Evolutionary conservation across 345 rosid species (phyloP), one percentile per base, ranked within the genome.

Genomic region (Acer campestre): DNA sequence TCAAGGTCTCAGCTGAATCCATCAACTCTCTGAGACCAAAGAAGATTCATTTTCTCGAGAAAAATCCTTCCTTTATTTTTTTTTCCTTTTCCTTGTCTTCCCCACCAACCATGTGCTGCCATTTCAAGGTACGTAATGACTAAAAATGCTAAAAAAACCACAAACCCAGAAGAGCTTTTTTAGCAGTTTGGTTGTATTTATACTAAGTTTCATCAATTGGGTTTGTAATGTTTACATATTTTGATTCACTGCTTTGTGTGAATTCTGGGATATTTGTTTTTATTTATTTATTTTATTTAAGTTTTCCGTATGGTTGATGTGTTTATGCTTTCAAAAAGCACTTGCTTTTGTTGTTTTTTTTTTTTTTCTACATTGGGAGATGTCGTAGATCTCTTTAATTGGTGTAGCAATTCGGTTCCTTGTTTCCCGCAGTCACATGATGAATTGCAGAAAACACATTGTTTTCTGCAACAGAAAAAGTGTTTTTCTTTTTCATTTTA

Each of bases 321-420:
- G 4, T 5, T 59, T 17, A 25, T 69, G 42, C 49, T 72, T 72
- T 7, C 25, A 38, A 58, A 56, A 72, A 58, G n/a, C n/a, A 3
- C 59, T 61, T 18, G 25, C 42, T 27, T 73, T 23, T 61, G 58
- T 3, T 73, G 58, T 25, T 25, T 25, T 58, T 58, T n/a, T n/a
- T 74, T 74, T 48, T 56, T 74, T 74, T 49, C 69, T 14, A 46
- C 14, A 66, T 65, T 67, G 78, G 68, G 78, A n/a, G n/a, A 53
- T 17, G 12, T 0, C 44, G 23, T 40, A 22, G 78, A 66, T 75
- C 78, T 75, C 78, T 55, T 64, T 66, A 59, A 49, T 75, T 66
- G 38, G 42, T 53, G 5, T 53, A 35, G 35, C 56, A 38, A 67
- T 35, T 75, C n/a, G 3, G 71, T 17, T 25, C 10, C 31, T 70